phyloP scores from a whole-genome alignment of 2,329 filamentous ascomycete genomes.

The Teratosphaeria gauchensis region DNA sequence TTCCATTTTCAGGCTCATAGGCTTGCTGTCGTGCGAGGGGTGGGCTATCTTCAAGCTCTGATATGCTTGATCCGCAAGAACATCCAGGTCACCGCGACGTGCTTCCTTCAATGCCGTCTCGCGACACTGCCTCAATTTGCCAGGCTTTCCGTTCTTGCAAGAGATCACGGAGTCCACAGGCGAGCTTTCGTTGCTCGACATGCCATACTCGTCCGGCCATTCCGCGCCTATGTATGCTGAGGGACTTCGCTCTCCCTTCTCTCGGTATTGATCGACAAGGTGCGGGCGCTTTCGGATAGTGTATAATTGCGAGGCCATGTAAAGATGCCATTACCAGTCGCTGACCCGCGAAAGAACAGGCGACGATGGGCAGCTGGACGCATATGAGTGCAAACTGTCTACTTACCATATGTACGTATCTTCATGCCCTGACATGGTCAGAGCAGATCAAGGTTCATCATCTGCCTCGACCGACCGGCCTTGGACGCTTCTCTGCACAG shows the following conservation, averaged over 20 bases:
- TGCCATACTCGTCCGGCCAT: neutral
- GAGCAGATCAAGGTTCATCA: neutral
- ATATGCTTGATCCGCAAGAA: neutral
- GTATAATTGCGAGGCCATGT: neutral
- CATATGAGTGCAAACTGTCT: neutral
- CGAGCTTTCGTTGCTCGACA: neutral
- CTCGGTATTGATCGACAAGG: neutral
- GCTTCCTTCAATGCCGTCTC: neutral
- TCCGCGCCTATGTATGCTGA: neutral
- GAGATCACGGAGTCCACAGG: neutral
- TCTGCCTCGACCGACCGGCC: neutral
- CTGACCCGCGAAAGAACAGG: neutral
- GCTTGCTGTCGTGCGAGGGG: neutral
- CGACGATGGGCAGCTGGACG: neutral
- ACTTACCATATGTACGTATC: neutral
- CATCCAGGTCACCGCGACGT: neutral
- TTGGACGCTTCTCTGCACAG: neutral
- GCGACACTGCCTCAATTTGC: neutral
- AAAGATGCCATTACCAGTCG: neutral
- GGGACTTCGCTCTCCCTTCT: neutral
- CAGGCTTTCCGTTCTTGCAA: neutral
- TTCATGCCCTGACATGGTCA: neutral
- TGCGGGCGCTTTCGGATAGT: neutral
- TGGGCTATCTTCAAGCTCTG: neutral
- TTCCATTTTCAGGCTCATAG: neutral